These are phyloP conservation scores for Gossypium thurberi DNA, from an alignment of 345 rosid species.

Conservation along the genomic window DNA sequence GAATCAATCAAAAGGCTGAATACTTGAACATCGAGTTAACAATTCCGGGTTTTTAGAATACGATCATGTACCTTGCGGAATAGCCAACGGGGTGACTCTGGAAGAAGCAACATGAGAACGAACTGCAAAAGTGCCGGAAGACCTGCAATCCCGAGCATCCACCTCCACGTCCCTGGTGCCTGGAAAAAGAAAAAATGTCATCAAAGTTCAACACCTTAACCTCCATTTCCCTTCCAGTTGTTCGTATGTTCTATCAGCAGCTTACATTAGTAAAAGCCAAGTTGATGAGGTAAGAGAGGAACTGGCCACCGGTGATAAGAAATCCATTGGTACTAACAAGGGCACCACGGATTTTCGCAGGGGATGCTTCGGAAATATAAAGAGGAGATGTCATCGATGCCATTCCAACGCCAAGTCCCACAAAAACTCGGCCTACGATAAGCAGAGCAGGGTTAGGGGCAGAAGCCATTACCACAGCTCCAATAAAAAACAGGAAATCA, in stretches of 20 bases:
- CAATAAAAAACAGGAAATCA: conserved; percentile 63
- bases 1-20: background rate
- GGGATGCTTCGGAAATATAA: conserved; percentile 89
- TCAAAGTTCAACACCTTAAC: background rate
- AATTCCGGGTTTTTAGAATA: background rate
- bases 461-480: conserved; percentile 76
- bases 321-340: conserved; percentile 80
- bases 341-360: conserved; percentile 79
- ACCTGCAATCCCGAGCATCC: conserved; percentile 95
- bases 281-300: conserved; percentile 80
- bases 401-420: conserved; percentile 88
- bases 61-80: conserved; percentile 52
- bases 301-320: conserved; percentile 88
- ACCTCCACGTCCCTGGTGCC: conserved; percentile 82
- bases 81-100: conserved; percentile 92
- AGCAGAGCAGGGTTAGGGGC: conserved; percentile 54
- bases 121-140: conserved; percentile 79
- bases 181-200: conserved; percentile 12
- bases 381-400: conserved; percentile 91
- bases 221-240: background rate
- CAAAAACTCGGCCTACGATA: conserved; percentile 69
- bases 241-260: background rate
- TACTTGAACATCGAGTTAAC: background rate
- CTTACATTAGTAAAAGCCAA: conserved; percentile 63
- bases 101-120: conserved; percentile 60